phyloP scores from a whole-genome alignment of 306 rosid genomes.

The Pachyrhizus erosus region DNA sequence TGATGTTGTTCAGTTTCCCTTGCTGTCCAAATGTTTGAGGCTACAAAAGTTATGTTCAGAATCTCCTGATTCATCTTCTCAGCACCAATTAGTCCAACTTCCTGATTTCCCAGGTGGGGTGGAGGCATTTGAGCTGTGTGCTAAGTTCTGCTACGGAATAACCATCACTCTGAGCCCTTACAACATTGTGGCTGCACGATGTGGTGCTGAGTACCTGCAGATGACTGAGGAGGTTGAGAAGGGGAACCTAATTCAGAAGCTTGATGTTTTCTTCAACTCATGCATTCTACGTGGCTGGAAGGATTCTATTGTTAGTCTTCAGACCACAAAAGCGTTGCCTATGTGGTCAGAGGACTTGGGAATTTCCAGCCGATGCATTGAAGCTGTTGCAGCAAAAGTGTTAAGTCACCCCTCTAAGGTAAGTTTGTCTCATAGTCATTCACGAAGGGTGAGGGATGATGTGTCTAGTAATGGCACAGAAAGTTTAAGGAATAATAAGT shows the following conservation, averaged over 20 bases:
- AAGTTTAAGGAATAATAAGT: conserved; percentile 57
- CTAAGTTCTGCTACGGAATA: conserved; percentile 97
- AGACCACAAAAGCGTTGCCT: conserved; percentile 76
- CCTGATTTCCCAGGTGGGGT: conserved; percentile 89
- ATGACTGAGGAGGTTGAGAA: conserved; percentile 98
- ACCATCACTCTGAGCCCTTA: conserved; percentile 87
- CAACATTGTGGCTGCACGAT: conserved; percentile 86
- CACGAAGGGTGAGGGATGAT: conserved; percentile 76
- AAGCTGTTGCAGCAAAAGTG: conserved; percentile 77
- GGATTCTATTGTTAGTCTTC: conserved; percentile 82
- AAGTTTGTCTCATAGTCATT: conserved; percentile 78
- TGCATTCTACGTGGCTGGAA: conserved; percentile 96
- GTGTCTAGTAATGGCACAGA: conserved; percentile 78
- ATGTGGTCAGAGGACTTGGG: conserved; percentile 88
- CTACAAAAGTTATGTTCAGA: conserved; percentile 85
- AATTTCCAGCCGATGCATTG: conserved; percentile 84
- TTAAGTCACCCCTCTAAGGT: conserved; percentile 77
- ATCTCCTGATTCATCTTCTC: conserved; percentile 73
- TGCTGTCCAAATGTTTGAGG: conserved; percentile 84
- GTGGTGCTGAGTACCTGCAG: conserved; percentile 89
- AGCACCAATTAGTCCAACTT: conserved; percentile 75
- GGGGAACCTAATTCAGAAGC: conserved; percentile 83
- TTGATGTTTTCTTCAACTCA: conserved; percentile 89
- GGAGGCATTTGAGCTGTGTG: conserved; percentile 91
- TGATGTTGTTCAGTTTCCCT: conserved; percentile 80